Evolutionary conservation across 2,329 filamentous ascomycete genomes (phyloP).

Genomic region (Botrytis sinoallii): DNA sequence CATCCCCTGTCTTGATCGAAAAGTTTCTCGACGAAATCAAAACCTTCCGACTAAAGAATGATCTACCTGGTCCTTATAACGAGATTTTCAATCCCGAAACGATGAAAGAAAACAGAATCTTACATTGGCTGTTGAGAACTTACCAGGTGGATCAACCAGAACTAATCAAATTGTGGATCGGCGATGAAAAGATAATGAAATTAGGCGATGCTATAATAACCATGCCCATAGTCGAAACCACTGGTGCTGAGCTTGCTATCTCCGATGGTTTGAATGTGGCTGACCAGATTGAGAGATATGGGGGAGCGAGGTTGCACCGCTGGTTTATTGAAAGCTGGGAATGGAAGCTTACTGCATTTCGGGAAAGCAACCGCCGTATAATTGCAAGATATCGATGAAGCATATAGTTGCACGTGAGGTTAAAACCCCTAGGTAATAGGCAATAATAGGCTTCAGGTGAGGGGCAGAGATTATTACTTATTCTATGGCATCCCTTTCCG

Average conservation of each 20-base stretch:
- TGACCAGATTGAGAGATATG: not conserved
- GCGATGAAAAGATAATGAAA: conserved; percentile 1
- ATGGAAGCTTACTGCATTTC: too few relatives aligned
- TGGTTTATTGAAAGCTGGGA: not conserved
- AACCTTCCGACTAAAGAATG: not conserved
- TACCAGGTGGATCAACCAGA: not conserved
- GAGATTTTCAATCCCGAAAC: conserved; percentile 21
- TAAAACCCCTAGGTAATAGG: not conserved
- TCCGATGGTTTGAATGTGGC: conserved; percentile 19
- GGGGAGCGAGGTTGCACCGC: not conserved
- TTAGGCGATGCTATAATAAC: conserved; percentile 18
- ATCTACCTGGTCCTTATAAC: conserved; percentile 18
- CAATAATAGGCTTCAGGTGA: not conserved
- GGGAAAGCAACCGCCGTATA: not conserved
- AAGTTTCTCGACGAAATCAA: not conserved
- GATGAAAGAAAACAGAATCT: conserved; percentile 18
- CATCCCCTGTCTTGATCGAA: not conserved
- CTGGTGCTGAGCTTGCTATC: conserved; percentile 28
- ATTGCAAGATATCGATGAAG: not conserved
- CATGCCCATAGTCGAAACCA: conserved; percentile 29
- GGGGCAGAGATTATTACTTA: not conserved
- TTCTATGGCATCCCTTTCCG: not conserved
- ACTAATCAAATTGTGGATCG: not conserved
- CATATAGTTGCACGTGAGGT: not conserved
- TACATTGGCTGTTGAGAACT: conserved; percentile 25